Percentiles rank a stretch among this genome's conserved stretches.
phyloP scores from a whole-genome alignment of 1,139 yeast genomes.

The Candida sojae region DNA sequence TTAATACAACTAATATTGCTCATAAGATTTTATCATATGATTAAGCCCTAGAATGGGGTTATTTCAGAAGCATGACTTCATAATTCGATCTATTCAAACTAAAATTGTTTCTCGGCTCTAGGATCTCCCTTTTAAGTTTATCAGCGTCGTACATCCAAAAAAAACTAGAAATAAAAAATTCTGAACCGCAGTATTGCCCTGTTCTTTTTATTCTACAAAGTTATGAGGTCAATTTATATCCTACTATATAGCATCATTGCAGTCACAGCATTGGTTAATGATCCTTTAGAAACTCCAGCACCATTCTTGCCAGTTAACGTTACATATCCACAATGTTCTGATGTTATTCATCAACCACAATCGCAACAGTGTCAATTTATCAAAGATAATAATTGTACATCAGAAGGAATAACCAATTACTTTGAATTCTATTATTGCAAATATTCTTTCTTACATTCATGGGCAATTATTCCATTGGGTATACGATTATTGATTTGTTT shows the following conservation, averaged over 20 bases:
- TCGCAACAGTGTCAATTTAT: constrained; percentile 48
- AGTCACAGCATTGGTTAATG: neutral
- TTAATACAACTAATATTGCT: too few species aligned
- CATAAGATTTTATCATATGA: too few species aligned
- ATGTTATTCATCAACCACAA: constrained; percentile 16
- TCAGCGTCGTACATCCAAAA: neutral
- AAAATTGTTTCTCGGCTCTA: too few species aligned
- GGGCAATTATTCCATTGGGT: constrained; percentile 20
- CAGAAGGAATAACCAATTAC: constrained; percentile 44
- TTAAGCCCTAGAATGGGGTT: too few species aligned
- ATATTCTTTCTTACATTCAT: constrained; percentile 8
- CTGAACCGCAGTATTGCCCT: neutral
- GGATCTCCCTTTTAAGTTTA: too few species aligned
- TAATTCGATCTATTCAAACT: too few species aligned
- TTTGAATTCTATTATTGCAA: constrained; percentile 42
- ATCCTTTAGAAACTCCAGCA: neutral
- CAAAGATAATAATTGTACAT: constrained; percentile 36
- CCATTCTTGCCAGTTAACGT: neutral
- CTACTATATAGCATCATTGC: neutral
- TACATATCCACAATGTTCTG: constrained; percentile 4
- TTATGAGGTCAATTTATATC: neutral
- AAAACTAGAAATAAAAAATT: neutral
- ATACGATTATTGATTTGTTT: constrained; percentile 39
- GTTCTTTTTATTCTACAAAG: neutral
- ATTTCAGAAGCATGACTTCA: too few species aligned